Evolutionary conservation across 345 rosid genomes (phyloP).

Genomic region (Citrus australasica): DNA sequence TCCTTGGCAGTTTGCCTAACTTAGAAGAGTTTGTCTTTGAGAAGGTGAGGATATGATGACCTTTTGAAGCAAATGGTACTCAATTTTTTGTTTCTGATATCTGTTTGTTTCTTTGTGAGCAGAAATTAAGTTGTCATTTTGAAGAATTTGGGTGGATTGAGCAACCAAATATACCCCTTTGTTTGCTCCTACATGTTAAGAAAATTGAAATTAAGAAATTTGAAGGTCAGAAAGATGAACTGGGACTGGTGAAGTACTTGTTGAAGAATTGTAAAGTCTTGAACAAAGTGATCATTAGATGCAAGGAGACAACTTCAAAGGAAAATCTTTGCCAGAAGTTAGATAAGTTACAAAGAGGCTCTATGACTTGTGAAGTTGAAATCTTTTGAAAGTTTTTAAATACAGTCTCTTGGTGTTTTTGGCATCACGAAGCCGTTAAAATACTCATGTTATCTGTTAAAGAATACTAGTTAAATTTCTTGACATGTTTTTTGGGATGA

Average conservation of each 20-base stretch:
- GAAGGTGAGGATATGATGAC: not conserved
- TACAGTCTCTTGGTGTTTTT: not conserved
- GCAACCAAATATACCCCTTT: not conserved
- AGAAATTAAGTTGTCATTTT: not conserved
- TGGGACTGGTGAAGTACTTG: not conserved
- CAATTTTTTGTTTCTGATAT: not conserved
- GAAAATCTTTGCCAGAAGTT: not conserved
- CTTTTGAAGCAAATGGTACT: not conserved
- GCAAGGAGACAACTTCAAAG: not conserved
- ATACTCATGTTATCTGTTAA: too few relatives aligned
- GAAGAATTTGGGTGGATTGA: not conserved
- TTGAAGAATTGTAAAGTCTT: not conserved
- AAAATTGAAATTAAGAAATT: not conserved
- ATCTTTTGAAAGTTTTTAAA: not conserved
- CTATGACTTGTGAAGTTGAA: not conserved
- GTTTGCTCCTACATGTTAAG: not conserved
- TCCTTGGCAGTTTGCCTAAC: too few relatives aligned
- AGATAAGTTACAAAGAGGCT: not conserved
- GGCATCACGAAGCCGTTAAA: not conserved
- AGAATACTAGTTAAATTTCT: not conserved
- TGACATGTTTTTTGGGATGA: not conserved
- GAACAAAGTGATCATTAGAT: not conserved
- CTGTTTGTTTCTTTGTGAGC: not conserved
- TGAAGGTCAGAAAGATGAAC: not conserved
- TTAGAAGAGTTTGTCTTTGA: not conserved